phyloP scores from a whole-genome alignment of 768 basidiomycete genomes.

The Boletellus ananas region DNA sequence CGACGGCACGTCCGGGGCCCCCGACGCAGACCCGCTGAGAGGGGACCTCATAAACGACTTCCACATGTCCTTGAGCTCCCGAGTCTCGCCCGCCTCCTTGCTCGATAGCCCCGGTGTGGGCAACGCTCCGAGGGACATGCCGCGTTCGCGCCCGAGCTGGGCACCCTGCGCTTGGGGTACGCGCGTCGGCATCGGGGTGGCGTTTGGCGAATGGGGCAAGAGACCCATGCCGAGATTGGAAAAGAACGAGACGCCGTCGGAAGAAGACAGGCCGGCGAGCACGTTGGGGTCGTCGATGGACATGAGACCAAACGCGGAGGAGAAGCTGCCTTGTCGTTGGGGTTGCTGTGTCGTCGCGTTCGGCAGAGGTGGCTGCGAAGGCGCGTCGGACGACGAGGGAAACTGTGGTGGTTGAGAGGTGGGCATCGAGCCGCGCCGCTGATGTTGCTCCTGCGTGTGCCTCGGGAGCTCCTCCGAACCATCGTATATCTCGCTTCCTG shows the following conservation, averaged over 20 bases:
- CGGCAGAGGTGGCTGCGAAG: conserved; percentile 1
- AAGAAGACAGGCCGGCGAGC: conserved; percentile 52
- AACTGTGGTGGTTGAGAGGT: conserved; percentile 12
- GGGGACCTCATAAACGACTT: conserved; percentile 72
- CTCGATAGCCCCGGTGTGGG: conserved; percentile 29
- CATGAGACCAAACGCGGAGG: conserved; percentile 70
- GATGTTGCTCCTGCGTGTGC: conserved; percentile 16
- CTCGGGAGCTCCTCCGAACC: conserved; percentile 27
- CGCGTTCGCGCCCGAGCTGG: conserved; percentile 19
- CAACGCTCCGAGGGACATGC: conserved; percentile 24
- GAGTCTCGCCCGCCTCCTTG: conserved; percentile 36
- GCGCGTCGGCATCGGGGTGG: conserved; percentile 44
- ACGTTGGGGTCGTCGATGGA: conserved; percentile 71
- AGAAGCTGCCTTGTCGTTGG: conserved; percentile 40
- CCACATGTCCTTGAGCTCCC: conserved; percentile 69
- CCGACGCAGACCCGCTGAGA: conserved; percentile 34
- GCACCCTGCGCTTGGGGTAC: conserved; percentile 14
- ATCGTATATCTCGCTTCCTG: conserved; percentile 27
- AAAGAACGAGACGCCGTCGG: conserved; percentile 64
- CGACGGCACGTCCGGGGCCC: conserved; percentile 9
- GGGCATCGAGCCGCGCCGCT: conserved; percentile 16
- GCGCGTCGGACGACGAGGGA: neutral
- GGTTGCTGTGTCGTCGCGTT: conserved; percentile 6
- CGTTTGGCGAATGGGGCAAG: conserved; percentile 39
- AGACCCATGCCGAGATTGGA: conserved; percentile 26